These are phyloP conservation scores for Cyclotella choctawhatcheeana DNA, from an alignment of 108 stramenopile genomes.

Conservation along the genomic window DNA sequence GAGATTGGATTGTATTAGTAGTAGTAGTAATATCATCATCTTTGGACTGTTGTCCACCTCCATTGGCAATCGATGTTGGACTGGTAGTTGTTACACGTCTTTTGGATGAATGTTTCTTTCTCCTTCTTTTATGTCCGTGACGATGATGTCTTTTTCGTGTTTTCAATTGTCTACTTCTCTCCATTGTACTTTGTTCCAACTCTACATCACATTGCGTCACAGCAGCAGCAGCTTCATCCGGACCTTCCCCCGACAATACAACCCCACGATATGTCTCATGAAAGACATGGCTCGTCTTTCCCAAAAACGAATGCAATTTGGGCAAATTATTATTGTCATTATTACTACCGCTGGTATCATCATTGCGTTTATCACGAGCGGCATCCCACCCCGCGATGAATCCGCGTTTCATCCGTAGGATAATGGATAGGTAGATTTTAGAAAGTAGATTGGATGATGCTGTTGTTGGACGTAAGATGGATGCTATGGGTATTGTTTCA, in stretches of 20 bases:
- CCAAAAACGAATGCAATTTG: conserved; percentile 17
- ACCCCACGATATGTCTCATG: conserved; percentile 30
- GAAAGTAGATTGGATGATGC: background rate
- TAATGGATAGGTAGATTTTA: background rate
- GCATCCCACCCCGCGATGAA: conserved; percentile 6
- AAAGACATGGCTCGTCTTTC: conserved; percentile 25
- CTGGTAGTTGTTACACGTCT: background rate
- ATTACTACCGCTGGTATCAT: background rate
- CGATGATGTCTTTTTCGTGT: background rate
- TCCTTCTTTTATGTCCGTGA: background rate
- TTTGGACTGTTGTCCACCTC: background rate
- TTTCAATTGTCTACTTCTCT: background rate
- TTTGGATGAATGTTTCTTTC: background rate
- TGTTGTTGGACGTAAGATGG: too few relatives aligned
- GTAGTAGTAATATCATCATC: background rate
- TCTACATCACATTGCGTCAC: conserved; percentile 2
- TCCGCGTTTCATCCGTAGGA: background rate
- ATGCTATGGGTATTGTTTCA: background rate
- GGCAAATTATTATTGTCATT: conserved; percentile 1
- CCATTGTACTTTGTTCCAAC: background rate
- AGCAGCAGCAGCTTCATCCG: background rate
- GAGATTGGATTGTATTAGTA: too few relatives aligned
- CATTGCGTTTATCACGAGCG: background rate
- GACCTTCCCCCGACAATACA: too few relatives aligned
- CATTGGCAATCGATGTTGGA: conserved; percentile 7